Conservation (phyloP, 768 basidiomycete species). For the Vararia minispora region DNA sequence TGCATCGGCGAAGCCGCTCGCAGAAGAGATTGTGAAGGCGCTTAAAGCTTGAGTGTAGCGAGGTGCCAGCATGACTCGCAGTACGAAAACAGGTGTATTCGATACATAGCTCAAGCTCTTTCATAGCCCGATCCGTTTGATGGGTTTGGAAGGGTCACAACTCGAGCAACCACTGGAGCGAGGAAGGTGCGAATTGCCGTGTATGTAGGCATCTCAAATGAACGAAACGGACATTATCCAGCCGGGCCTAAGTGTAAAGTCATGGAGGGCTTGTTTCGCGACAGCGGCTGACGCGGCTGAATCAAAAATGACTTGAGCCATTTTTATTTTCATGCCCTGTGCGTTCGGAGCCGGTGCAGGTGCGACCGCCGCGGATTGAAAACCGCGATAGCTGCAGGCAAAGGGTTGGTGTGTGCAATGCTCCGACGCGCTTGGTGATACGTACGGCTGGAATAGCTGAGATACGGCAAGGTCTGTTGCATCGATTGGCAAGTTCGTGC, state of each 20-base stretch:
- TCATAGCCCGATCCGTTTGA: no score
- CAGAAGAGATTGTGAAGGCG: slow-evolving; percentile 42
- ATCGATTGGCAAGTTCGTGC: slow-evolving; percentile 84
- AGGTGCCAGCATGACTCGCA: not conserved
- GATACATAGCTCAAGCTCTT: no score
- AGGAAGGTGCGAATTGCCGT: slow-evolving; percentile 6
- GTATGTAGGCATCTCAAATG: slow-evolving; percentile 25
- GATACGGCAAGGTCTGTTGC: slow-evolving; percentile 80
- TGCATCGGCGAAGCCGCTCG: slow-evolving; percentile 46
- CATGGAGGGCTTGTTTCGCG: slow-evolving; percentile 76
- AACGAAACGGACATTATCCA: slow-evolving; percentile 77
- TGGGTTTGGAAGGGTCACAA: no score
- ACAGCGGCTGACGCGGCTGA: slow-evolving; percentile 58
- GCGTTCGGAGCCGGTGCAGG: slow-evolving; percentile 59
- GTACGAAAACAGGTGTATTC: no score
- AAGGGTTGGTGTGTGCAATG: no score
- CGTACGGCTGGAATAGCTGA: slow-evolving; percentile 88
- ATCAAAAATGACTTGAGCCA: slow-evolving; percentile 75
- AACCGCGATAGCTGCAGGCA: slow-evolving; percentile 65
- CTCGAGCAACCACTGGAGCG: no score
- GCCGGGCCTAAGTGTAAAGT: slow-evolving; percentile 78
- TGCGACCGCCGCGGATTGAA: slow-evolving; percentile 57
- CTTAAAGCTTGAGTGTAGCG: slow-evolving; percentile 21
- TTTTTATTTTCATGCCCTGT: slow-evolving; percentile 58
- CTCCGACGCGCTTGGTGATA: slow-evolving; percentile 14